Percentiles rank a stretch among this genome's conserved stretches.
Conservation (phyloP, 768 basidiomycete genomes). For the Cystobasidium ongulense region DNA sequence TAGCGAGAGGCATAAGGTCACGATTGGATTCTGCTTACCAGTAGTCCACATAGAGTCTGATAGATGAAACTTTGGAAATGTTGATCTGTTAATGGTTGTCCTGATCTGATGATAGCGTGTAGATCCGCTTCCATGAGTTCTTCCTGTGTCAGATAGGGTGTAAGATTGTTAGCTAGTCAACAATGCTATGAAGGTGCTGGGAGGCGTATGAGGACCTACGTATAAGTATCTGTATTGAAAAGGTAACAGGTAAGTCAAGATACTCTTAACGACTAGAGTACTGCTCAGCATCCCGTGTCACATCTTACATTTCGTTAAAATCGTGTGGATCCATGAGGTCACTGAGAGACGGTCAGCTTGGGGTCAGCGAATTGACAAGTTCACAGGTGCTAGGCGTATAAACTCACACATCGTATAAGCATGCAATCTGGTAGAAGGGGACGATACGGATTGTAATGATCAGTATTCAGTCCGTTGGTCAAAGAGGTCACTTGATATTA, state of each 20-base stretch:
- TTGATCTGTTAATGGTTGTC: slow-evolving; percentile 49
- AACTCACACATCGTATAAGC: slow-evolving; percentile 77
- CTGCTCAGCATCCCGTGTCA: no score
- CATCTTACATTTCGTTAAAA: slow-evolving; percentile 84
- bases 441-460: neutral
- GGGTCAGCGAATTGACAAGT: neutral
- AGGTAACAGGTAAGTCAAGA: neutral
- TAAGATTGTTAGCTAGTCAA: no score
- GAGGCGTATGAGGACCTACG: slow-evolving; percentile 34
- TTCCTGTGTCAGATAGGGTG: slow-evolving; percentile 55
- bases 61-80: slow-evolving; percentile 77
- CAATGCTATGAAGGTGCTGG: no score
- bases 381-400: slow-evolving; percentile 47
- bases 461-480: no score
- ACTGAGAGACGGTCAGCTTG: neutral
- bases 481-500: no score
- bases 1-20: no score
- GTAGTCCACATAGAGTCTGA: slow-evolving; percentile 93
- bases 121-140: slow-evolving; percentile 99
- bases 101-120: slow-evolving; percentile 68
- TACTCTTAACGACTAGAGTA: no score
- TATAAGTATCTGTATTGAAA: slow-evolving; percentile 5
- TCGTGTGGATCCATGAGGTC: slow-evolving; percentile 75
- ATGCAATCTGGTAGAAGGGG: slow-evolving; percentile 62
- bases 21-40: slow-evolving; percentile 53